Evolutionary conservation across 2,329 filamentous ascomycete genomes (phyloP).

Genomic region (Aspergillus tubingensis): DNA sequence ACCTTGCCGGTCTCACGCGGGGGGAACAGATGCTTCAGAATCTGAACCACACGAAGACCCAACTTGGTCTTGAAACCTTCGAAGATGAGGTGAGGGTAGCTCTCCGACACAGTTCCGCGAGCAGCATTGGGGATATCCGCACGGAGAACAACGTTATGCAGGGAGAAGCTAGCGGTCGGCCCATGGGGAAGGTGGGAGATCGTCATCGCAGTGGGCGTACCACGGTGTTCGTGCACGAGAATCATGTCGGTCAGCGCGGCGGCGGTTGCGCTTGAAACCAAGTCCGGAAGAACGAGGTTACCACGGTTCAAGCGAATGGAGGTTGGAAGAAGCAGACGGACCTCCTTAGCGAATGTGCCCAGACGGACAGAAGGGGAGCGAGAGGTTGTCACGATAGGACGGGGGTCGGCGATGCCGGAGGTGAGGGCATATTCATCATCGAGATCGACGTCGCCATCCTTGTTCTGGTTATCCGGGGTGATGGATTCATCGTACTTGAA

Average conservation of each 20-base stretch:
- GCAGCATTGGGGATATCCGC: slow-evolving; percentile 89
- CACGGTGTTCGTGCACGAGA: slow-evolving; percentile 87
- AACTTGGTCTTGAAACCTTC: slow-evolving; percentile 85
- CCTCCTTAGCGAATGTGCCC: slow-evolving; percentile 89
- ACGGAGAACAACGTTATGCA: slow-evolving; percentile 90
- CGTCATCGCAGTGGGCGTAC: slow-evolving; percentile 86
- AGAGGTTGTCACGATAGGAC: slow-evolving; percentile 87
- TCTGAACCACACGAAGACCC: slow-evolving; percentile 80
- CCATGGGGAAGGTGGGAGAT: slow-evolving; percentile 86
- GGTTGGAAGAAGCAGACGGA: slow-evolving; percentile 79
- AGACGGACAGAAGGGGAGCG: slow-evolving; percentile 83
- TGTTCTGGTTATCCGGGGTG: slow-evolving; percentile 63
- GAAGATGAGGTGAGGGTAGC: slow-evolving; percentile 92
- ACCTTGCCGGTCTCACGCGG: slow-evolving; percentile 83
- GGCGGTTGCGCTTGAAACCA: slow-evolving; percentile 78
- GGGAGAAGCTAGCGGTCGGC: slow-evolving; percentile 80
- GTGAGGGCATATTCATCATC: slow-evolving; percentile 90
- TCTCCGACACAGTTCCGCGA: slow-evolving; percentile 85
- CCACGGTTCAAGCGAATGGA: slow-evolving; percentile 87
- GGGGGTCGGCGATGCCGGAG: slow-evolving; percentile 86
- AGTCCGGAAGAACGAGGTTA: slow-evolving; percentile 81
- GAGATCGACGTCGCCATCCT: slow-evolving; percentile 81
- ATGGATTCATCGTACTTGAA: slow-evolving; percentile 91
- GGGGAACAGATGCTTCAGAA: slow-evolving; percentile 92
- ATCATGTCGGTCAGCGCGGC: slow-evolving; percentile 82